These are phyloP conservation scores for Xerocomus nothofagi DNA, from an alignment of 1,284 basidiomycete species.

Conservation along the genomic window DNA sequence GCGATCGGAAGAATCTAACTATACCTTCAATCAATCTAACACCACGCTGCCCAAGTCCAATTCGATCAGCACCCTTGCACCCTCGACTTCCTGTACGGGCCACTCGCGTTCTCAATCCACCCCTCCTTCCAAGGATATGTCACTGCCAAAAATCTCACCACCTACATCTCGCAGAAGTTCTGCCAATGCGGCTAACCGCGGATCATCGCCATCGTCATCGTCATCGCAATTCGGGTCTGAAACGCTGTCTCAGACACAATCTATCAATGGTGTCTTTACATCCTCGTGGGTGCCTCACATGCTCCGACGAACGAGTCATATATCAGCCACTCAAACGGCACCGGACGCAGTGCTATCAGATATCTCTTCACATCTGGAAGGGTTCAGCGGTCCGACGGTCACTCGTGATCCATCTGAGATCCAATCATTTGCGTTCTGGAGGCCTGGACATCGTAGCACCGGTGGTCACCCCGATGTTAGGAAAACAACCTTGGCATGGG, in stretches of 20 bases:
- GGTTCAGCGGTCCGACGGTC: neutral
- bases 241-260: conserved; percentile 14
- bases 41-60: conserved; percentile 28
- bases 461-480: conserved; percentile 7
- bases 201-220: neutral
- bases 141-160: conserved; percentile 23
- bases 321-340: conserved; percentile 10
- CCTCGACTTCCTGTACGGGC: conserved; percentile 28
- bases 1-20: conserved; percentile 24
- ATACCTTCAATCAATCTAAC: conserved; percentile 23
- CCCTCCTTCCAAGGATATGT: conserved; percentile 9
- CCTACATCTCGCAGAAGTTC: conserved; percentile 22
- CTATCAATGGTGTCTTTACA: conserved; percentile 4
- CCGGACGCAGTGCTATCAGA: conserved; percentile 11
- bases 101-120: conserved; percentile 24
- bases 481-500: conserved; percentile 11
- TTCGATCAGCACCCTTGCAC: conserved; percentile 31
- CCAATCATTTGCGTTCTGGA: conserved; percentile 13
- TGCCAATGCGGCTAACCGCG: conserved; percentile 9
- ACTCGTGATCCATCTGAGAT: conserved; percentile 24
- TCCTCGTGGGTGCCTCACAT: conserved; percentile 9
- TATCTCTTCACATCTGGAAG: conserved; percentile 8
- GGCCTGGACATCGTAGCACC: conserved; percentile 20
- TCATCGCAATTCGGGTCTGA: conserved; percentile 11
- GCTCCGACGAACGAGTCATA: conserved; percentile 28